phyloP scores from a whole-genome alignment of 371 early-diverging fungal species.

The Mortierella sp. region DNA sequence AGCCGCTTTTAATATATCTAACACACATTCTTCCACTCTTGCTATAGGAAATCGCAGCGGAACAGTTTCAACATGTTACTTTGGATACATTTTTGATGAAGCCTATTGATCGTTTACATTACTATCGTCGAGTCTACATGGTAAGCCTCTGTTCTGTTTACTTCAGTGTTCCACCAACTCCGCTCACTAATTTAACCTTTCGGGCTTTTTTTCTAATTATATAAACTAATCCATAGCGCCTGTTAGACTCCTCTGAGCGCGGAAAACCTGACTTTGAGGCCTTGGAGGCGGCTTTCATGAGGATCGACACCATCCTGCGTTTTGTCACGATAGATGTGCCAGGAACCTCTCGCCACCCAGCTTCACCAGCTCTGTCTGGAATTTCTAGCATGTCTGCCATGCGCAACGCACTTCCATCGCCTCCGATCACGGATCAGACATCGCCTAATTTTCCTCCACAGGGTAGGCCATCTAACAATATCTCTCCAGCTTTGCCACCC shows the following conservation, averaged over 20 bases:
- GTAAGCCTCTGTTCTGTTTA: conserved; percentile 18
- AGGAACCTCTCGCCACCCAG: conserved; percentile 56
- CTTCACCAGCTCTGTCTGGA: conserved; percentile 51
- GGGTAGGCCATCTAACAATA: conserved; percentile 14
- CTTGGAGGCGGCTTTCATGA: conserved; percentile 54
- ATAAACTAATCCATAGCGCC: conserved; percentile 25
- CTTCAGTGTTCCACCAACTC: background rate
- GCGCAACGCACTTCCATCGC: conserved; percentile 45
- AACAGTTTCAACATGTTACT: conserved; percentile 53
- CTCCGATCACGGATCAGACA: conserved; percentile 50
- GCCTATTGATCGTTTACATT: conserved; percentile 55
- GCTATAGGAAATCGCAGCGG: conserved; percentile 45
- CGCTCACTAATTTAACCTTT: conserved; percentile 1
- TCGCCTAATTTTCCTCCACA: conserved; percentile 49
- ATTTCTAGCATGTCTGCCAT: conserved; percentile 53
- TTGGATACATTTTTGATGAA: conserved; percentile 53
- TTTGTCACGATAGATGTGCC: conserved; percentile 55
- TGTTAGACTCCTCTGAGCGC: conserved; percentile 54
- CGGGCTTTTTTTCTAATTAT: background rate
- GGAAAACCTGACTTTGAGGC: conserved; percentile 53
- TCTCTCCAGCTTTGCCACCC: conserved; percentile 52
- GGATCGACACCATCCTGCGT: conserved; percentile 51
- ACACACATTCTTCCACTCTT: background rate
- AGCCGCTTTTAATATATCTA: background rate
- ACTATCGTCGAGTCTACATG: conserved; percentile 56